These are phyloP conservation scores for Thraustochytrium striatum DNA, from an alignment of 352 stramenopile species.

Conservation along the genomic window DNA sequence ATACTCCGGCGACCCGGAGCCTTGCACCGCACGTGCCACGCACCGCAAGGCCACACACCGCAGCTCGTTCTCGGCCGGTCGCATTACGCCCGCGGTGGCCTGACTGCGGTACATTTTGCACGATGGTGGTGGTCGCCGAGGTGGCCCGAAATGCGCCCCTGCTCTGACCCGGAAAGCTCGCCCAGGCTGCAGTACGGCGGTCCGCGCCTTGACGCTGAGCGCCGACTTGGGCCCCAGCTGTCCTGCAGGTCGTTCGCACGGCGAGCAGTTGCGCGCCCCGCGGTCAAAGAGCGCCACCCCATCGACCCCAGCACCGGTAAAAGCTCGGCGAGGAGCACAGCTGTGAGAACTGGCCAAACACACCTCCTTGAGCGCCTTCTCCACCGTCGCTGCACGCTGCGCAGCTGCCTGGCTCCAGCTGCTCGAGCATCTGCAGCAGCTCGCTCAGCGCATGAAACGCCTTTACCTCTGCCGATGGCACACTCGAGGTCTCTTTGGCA, in stretches of 20 bases:
- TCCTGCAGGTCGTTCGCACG: constrained; percentile 34
- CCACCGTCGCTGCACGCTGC: neutral
- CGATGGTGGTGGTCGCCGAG: constrained; percentile 4
- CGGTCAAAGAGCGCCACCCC: constrained; percentile 3
- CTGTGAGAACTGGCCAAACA: constrained; percentile 7
- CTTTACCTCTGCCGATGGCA: constrained; percentile 11
- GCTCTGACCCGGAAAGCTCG: constrained; percentile 13
- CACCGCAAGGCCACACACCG: constrained; percentile 6
- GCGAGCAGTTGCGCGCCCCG: constrained; percentile 23
- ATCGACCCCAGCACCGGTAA: neutral
- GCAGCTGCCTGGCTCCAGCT: neutral
- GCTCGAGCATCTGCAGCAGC: constrained; percentile 6
- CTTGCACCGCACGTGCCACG: neutral
- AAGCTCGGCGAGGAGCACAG: constrained; percentile 3
- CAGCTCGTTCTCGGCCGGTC: constrained; percentile 13
- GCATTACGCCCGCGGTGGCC: neutral
- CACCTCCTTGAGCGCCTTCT: constrained; percentile 38
- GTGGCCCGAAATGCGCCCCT: constrained; percentile 8
- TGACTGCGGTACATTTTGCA: neutral
- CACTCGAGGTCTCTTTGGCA: neutral
- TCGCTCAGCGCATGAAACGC: constrained; percentile 18
- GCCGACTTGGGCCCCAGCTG: neutral
- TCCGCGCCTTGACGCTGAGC: neutral
- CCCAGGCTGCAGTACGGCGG: constrained; percentile 16
- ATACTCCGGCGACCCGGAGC: constrained; percentile 6